Conservation (phyloP, 2,329 filamentous ascomycete genomes). For the Arthrobotrys musiformis region DNA sequence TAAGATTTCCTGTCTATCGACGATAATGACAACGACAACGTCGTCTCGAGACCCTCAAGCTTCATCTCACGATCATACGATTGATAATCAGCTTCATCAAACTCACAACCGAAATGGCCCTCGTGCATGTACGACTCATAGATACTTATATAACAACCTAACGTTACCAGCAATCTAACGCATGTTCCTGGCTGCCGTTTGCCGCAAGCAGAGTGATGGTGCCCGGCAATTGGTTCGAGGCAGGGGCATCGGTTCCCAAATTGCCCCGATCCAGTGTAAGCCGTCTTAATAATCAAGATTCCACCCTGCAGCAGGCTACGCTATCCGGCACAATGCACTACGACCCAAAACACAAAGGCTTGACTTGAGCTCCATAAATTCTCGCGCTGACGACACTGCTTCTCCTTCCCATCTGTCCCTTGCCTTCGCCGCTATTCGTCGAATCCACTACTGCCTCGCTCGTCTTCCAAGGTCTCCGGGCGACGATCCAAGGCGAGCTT, state of each 20-base stretch:
- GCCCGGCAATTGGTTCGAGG: constrained; percentile 4
- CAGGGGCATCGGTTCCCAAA: constrained; percentile 32
- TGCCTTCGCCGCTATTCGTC: neutral
- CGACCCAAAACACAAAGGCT: neutral
- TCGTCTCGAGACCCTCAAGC: neutral
- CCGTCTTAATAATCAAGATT: constrained; percentile 49
- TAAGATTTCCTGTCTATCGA: too few relatives aligned
- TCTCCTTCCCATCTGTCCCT: neutral
- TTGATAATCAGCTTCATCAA: neutral
- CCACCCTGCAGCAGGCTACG: neutral
- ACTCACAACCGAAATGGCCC: neutral
- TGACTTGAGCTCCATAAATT: constrained; percentile 27
- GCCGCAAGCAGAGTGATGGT: constrained; percentile 3
- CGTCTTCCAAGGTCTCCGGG: constrained; percentile 6
- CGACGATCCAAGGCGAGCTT: neutral
- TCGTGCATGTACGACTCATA: constrained; percentile 15
- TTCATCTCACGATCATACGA: neutral
- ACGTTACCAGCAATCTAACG: neutral
- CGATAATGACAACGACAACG: too few relatives aligned
- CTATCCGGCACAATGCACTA: neutral
- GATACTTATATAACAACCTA: too few relatives aligned
- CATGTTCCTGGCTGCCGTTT: neutral
- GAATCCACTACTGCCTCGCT: constrained; percentile 5
- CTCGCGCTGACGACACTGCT: constrained; percentile 18
- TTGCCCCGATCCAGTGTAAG: constrained; percentile 36